phyloP scores from a whole-genome alignment of 768 basidiomycete species.

The Lactarius akahatsu region DNA sequence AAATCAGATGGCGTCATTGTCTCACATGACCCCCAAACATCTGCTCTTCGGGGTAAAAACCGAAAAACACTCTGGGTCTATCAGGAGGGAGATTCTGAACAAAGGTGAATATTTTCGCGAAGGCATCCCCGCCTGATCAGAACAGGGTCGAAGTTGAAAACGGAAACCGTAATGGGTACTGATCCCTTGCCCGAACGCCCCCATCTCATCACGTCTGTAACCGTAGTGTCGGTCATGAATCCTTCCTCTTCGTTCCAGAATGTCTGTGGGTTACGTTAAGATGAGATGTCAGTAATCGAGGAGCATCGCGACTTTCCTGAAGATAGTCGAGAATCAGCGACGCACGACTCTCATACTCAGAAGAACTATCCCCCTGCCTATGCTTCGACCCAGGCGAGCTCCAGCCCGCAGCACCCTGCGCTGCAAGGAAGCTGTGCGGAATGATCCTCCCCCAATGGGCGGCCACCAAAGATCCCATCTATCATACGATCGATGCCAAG shows the following conservation, averaged over 20 bases:
- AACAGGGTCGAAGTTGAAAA: conserved; percentile 26
- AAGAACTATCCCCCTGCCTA: conserved; percentile 2
- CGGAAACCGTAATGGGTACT: neutral
- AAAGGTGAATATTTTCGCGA: conserved; percentile 16
- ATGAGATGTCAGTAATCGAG: neutral
- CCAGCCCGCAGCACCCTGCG: conserved; percentile 17
- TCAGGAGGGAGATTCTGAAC: neutral
- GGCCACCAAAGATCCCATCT: conserved; percentile 25
- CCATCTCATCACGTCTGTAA: conserved; percentile 13
- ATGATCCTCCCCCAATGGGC: conserved; percentile 20
- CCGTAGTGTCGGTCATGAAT: conserved; percentile 21
- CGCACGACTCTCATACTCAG: conserved; percentile 10
- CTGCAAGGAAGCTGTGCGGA: conserved; percentile 22
- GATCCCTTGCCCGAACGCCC: conserved; percentile 23
- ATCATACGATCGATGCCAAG: neutral
- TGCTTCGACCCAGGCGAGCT: conserved; percentile 15
- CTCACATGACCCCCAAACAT: conserved; percentile 18
- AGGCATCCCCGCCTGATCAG: conserved; percentile 21
- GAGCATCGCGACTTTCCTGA: conserved; percentile 8
- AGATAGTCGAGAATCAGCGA: conserved; percentile 23
- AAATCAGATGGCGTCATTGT: neutral
- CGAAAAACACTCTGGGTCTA: conserved; percentile 9
- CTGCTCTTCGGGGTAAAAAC: conserved; percentile 17
- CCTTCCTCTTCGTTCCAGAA: conserved; percentile 24
- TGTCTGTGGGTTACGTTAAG: conserved; percentile 1